Percentiles rank a stretch among this genome's conserved stretches.
These are phyloP conservation scores for Aureobasidium subglaciale DNA, from an alignment of 2,329 filamentous ascomycete species.

Conservation along the genomic window DNA sequence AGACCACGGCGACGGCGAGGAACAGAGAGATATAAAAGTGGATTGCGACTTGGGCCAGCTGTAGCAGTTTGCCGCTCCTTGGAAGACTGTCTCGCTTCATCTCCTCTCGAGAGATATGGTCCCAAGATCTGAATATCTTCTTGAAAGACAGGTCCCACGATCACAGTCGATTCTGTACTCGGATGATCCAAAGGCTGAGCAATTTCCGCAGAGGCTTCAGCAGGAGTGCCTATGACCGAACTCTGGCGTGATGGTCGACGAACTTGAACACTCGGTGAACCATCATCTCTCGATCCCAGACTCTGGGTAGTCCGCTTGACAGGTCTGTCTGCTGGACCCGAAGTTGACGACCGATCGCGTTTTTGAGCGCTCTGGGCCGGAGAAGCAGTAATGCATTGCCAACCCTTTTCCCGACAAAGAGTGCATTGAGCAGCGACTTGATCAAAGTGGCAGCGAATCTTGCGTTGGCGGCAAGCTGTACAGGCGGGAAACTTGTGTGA, in stretches of 20 bases:
- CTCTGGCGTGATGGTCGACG: background rate
- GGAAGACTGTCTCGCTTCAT: background rate
- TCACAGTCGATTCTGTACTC: slow-evolving; percentile 1
- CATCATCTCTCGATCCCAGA: background rate
- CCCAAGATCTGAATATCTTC: slow-evolving; percentile 6
- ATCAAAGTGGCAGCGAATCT: slow-evolving; percentile 36
- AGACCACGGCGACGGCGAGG: slow-evolving; percentile 6
- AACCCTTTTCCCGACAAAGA: slow-evolving; percentile 13
- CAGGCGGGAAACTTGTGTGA: slow-evolving; percentile 39
- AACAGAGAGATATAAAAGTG: slow-evolving; percentile 6
- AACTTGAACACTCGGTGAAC: background rate
- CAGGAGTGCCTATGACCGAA: background rate
- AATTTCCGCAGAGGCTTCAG: background rate
- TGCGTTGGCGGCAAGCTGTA: slow-evolving; percentile 34
- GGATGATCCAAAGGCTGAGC: slow-evolving; percentile 5
- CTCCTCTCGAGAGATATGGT: background rate
- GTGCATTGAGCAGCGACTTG: slow-evolving; percentile 13
- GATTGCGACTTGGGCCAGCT: slow-evolving; percentile 1
- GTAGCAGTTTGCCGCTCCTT: background rate
- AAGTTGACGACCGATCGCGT: background rate
- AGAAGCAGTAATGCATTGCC: slow-evolving; percentile 2
- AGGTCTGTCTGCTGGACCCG: background rate
- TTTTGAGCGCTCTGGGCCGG: background rate
- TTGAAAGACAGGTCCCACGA: background rate
- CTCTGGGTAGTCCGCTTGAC: background rate